Base-by-base conservation (phyloP, 2,329 filamentous ascomycete genomes). In the Tolypocladium cylindrosporum region DNA sequence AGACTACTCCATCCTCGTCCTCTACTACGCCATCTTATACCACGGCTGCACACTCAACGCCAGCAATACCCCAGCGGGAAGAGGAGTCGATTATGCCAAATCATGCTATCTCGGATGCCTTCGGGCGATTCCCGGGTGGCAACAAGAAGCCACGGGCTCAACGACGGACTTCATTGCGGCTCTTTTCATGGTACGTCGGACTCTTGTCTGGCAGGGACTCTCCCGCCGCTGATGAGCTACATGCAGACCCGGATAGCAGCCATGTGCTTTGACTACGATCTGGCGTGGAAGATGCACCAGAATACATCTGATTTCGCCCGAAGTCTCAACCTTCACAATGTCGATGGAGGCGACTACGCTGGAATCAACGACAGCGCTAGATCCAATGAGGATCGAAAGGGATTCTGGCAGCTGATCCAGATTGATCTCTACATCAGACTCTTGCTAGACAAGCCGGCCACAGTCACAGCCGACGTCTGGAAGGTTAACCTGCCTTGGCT, bases 351-450 rank as follows among this genome's bases (percentile, higher is more conserved):
- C 10, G 63, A 64, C 11, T 58, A 57, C 31, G 48, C 54, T 11
- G 57, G 58, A 1, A 52, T 52, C 31, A 52, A 52, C 50, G 50
- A 52, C 50, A 19, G 50, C 27, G 50, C 27, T 11, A 31, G 50
- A n/a, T 62, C 31, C 27, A 62, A 67, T 21, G 60, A 64, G 1
- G 67, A 71, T 31, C 64, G 69, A 10, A 65, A 65, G 31, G 66
- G 65, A 0, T 69, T 70, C 36, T 71, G 69, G 69, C 67, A 70
- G n/a, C 63, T 71, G 3, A 65, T 71, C 1, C 68, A 71, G 34
- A 62, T 68, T 16, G 69, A 71, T 31, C 62, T 69, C 16, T 71
- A 68, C 55, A 70, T 66, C 57, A 63, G 69, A 0, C 65, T 71
- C 0, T 56, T 71, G 0, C 62, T 68, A 55, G 67, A 71, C 34